Percentiles rank a stretch among this genome's conserved stretches.
phyloP scores from a whole-genome alignment of 345 rosid genomes.

The Aquilaria malaccensis region DNA sequence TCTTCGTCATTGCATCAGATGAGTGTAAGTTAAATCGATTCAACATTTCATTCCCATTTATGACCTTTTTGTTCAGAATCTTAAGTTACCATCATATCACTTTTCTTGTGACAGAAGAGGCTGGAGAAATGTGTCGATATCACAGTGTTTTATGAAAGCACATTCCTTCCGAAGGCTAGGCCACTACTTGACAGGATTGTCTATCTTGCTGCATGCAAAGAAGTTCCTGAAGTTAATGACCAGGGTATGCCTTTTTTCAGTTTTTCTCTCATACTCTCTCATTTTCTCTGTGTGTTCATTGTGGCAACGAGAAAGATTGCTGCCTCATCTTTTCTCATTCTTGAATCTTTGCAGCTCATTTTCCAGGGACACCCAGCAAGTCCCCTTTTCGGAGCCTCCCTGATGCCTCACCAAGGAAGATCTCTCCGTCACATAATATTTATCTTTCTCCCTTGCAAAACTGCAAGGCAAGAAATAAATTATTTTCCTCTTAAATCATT shows the following conservation, averaged over 20 bases:
- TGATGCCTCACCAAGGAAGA: slow-evolving; percentile 95
- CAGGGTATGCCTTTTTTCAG: neutral
- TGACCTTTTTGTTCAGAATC: slow-evolving; percentile 4
- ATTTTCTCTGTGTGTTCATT: neutral
- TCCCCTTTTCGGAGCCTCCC: slow-evolving; percentile 83
- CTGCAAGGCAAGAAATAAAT: slow-evolving; percentile 52
- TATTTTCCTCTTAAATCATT: neutral
- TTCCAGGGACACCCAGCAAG: slow-evolving; percentile 83
- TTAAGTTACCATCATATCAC: slow-evolving; percentile 15
- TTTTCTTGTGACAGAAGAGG: slow-evolving; percentile 46
- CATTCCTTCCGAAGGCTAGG: slow-evolving; percentile 74
- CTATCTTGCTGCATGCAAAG: slow-evolving; percentile 39
- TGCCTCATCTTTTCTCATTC: slow-evolving; percentile 12
- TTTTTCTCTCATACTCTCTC: neutral
- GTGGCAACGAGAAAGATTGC: no score
- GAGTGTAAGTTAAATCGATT: slow-evolving; percentile 33
- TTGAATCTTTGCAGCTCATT: slow-evolving; percentile 39
- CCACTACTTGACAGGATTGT: slow-evolving; percentile 78
- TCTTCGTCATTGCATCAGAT: slow-evolving; percentile 46
- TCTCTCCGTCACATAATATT: slow-evolving; percentile 78
- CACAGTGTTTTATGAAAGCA: slow-evolving; percentile 82
- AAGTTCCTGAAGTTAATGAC: slow-evolving; percentile 14
- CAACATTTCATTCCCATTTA: neutral
- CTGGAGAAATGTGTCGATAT: slow-evolving; percentile 87
- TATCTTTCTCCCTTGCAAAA: slow-evolving; percentile 93